These are phyloP conservation scores for Leccinum solheimii DNA, from an alignment of 1,284 basidiomycete genomes.

Conservation along the genomic window DNA sequence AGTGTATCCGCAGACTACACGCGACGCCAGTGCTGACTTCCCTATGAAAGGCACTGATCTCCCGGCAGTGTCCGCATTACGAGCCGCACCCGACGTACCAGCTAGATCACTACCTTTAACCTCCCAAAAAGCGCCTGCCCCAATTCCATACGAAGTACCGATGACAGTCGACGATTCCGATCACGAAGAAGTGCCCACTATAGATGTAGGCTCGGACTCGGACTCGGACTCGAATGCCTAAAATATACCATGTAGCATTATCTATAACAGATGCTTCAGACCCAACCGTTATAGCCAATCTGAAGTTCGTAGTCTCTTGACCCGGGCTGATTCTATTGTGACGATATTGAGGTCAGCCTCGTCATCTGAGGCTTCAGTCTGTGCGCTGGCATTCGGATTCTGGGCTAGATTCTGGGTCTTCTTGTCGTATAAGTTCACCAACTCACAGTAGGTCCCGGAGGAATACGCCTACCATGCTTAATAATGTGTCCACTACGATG, in stretches of 20 bases:
- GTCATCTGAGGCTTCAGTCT: slow-evolving; percentile 46
- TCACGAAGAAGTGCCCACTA: slow-evolving; percentile 55
- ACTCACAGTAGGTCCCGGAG: slow-evolving; percentile 3
- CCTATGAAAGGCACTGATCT: background rate
- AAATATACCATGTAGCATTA: background rate
- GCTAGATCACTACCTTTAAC: background rate
- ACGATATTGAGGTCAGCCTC: slow-evolving; percentile 29
- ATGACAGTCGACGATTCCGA: slow-evolving; percentile 40
- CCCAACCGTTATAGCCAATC: background rate
- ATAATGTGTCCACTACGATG: slow-evolving; percentile 49
- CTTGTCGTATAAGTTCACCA: background rate
- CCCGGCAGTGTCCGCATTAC: background rate
- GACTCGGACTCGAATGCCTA: slow-evolving; percentile 31
- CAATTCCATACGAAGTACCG: slow-evolving; percentile 1
- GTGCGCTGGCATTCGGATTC: slow-evolving; percentile 9
- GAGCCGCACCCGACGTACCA: background rate
- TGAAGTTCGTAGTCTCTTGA: slow-evolving; percentile 25
- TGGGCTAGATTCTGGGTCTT: slow-evolving; percentile 28
- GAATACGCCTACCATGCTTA: slow-evolving; percentile 44
- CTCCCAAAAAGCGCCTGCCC: slow-evolving; percentile 10
- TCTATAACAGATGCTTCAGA: background rate
- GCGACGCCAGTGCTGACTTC: background rate
- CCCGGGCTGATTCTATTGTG: slow-evolving; percentile 16
- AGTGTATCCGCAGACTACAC: slow-evolving; percentile 1
- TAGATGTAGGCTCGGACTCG: slow-evolving; percentile 53